Evolutionary conservation across 2,329 filamentous ascomycete species (phyloP).

Genomic region (Endoconidiophora laricicola): DNA sequence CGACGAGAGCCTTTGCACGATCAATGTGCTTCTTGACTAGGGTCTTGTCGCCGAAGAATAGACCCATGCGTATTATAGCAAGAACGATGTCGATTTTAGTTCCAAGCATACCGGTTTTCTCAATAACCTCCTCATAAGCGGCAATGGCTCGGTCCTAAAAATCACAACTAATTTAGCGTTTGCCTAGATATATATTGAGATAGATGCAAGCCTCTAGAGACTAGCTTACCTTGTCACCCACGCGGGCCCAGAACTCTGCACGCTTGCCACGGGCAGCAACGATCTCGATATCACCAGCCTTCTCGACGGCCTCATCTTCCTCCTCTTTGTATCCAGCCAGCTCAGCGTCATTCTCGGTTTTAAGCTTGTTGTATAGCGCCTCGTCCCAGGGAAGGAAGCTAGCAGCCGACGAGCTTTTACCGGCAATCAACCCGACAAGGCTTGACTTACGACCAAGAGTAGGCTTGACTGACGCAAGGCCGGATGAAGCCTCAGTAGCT

Average conservation of each 20-base stretch:
- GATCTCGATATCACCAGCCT: slow-evolving; percentile 90
- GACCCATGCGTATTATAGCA: slow-evolving; percentile 83
- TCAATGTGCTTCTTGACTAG: slow-evolving; percentile 90
- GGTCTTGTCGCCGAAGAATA: slow-evolving; percentile 89
- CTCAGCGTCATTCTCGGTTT: slow-evolving; percentile 63
- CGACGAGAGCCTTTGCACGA: slow-evolving; percentile 74
- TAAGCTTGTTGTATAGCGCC: slow-evolving; percentile 59
- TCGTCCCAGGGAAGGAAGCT: slow-evolving; percentile 82
- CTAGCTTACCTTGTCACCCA: slow-evolving; percentile 72
- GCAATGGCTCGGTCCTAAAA: slow-evolving; percentile 78
- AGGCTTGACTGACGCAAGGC: slow-evolving; percentile 28
- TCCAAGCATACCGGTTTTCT: slow-evolving; percentile 92
- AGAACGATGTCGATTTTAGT: slow-evolving; percentile 95
- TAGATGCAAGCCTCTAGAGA: background rate
- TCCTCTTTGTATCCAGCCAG: slow-evolving; percentile 65
- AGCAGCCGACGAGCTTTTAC: slow-evolving; percentile 44
- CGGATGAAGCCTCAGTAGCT: slow-evolving; percentile 29
- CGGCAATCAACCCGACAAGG: slow-evolving; percentile 58
- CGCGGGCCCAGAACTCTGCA: slow-evolving; percentile 88
- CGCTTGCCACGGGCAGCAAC: slow-evolving; percentile 84
- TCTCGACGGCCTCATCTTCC: slow-evolving; percentile 86
- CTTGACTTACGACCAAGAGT: slow-evolving; percentile 52
- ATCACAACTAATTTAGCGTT: background rate
- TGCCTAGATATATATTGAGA: background rate
- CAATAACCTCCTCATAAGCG: slow-evolving; percentile 81